Conservation (phyloP, 2,329 filamentous ascomycete genomes). For the Phaeoacremonium minimum region DNA sequence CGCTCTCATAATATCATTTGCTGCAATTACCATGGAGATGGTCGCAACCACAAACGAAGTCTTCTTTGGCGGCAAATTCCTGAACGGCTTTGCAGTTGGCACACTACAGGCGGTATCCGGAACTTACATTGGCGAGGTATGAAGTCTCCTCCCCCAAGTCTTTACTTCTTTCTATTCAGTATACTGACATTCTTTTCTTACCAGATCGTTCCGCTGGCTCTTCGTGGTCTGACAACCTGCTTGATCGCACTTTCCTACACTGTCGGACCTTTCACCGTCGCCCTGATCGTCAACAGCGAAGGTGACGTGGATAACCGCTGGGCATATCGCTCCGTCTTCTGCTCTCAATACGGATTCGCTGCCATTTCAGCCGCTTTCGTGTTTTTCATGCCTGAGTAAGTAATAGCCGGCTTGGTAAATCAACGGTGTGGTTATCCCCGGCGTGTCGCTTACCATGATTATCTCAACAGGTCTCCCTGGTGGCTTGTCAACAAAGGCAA, state of each 20-base stretch:
- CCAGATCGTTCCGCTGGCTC: slow-evolving; percentile 14
- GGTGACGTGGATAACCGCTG: slow-evolving; percentile 11
- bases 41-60: slow-evolving; percentile 26
- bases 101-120: slow-evolving; percentile 8
- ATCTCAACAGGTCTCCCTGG: slow-evolving; percentile 20
- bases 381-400: slow-evolving; percentile 25
- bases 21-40: slow-evolving; percentile 27
- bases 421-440: no score
- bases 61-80: slow-evolving; percentile 31
- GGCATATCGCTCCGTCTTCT: slow-evolving; percentile 20
- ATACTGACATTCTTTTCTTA: neutral
- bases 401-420: no score
- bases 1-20: slow-evolving; percentile 23
- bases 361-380: slow-evolving; percentile 11
- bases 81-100: slow-evolving; percentile 26
- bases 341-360: slow-evolving; percentile 19
- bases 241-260: slow-evolving; percentile 13
- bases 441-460: no score
- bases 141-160: neutral
- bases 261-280: slow-evolving; percentile 14
- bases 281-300: slow-evolving; percentile 15
- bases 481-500: slow-evolving; percentile 24
- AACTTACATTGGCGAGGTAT: slow-evolving; percentile 13
- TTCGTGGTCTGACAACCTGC: slow-evolving; percentile 16
- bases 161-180: neutral